These are phyloP conservation scores for Penicillium crustosum DNA, from an alignment of 2,329 filamentous ascomycete genomes.

Conservation along the genomic window DNA sequence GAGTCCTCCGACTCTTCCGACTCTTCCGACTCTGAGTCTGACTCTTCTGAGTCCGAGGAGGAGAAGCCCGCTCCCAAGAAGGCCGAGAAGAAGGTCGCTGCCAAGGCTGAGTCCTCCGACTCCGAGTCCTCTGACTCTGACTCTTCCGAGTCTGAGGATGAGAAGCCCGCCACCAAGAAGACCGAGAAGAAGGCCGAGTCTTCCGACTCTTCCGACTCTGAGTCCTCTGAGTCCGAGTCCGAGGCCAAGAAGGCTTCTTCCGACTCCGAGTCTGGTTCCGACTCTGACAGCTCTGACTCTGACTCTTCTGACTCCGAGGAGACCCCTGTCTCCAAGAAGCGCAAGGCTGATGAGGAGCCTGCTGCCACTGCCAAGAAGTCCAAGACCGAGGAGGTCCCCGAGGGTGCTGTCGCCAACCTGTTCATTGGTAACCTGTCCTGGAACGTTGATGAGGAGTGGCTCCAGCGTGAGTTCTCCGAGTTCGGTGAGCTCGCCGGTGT, in stretches of 20 bases:
- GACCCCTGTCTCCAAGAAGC: conserved; percentile 45
- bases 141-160: conserved; percentile 36
- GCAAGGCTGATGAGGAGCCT: conserved; percentile 50
- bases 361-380: conserved; percentile 57
- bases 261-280: conserved; percentile 26
- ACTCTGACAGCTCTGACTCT: conserved; percentile 33
- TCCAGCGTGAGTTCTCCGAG: conserved; percentile 76
- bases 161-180: conserved; percentile 39
- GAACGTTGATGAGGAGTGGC: conserved; percentile 81
- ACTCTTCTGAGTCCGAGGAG: conserved; percentile 36
- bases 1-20: conserved; percentile 32
- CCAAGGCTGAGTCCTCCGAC: conserved; percentile 30
- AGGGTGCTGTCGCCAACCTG: conserved; percentile 58
- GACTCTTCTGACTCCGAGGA: conserved; percentile 35
- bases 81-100: conserved; percentile 27
- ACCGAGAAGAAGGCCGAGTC: conserved; percentile 31
- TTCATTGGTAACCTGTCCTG: conserved; percentile 91
- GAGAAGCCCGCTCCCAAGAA: conserved; percentile 32
- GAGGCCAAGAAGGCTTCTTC: conserved; percentile 31
- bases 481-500: conserved; percentile 71
- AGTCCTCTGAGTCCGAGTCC: conserved; percentile 35
- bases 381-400: conserved; percentile 52
- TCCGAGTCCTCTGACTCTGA: conserved; percentile 35
- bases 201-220: conserved; percentile 37
- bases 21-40: conserved; percentile 27